A percentile compares a stretch with the other conserved stretches of the same genome.
phyloP scores from a whole-genome alignment of 352 stramenopile species.

The Aphanomyces astaci region DNA sequence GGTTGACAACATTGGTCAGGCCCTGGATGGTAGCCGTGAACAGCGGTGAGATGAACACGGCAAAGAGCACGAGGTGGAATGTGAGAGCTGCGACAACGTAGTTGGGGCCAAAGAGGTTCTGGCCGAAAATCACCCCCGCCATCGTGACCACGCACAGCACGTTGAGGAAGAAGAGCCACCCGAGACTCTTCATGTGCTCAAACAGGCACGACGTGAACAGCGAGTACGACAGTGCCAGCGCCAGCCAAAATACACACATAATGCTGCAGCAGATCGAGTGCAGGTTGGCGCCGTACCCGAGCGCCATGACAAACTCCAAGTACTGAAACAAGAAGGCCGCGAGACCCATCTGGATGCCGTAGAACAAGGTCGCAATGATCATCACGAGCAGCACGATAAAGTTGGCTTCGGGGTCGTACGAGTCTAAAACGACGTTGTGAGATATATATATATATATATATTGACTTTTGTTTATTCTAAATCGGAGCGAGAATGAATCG shows the following conservation, averaged over 20 bases:
- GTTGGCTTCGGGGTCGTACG: conserved; percentile 75
- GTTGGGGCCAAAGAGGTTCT: conserved; percentile 46
- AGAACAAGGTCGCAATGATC: conserved; percentile 68
- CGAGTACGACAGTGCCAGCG: conserved; percentile 60
- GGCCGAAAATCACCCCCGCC: conserved; percentile 57
- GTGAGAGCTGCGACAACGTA: conserved; percentile 46
- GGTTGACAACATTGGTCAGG: conserved; percentile 74
- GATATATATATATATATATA: too few species aligned
- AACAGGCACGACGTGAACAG: conserved; percentile 74
- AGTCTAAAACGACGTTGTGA: too few species aligned
- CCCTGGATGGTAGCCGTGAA: conserved; percentile 80
- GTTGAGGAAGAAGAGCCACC: conserved; percentile 52
- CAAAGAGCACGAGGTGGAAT: conserved; percentile 51
- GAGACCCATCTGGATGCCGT: conserved; percentile 65
- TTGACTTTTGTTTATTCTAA: too few species aligned
- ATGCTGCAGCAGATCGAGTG: conserved; percentile 37
- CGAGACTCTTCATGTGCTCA: conserved; percentile 66
- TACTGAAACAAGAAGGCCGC: conserved; percentile 79
- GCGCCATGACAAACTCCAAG: conserved; percentile 46
- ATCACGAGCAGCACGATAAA: conserved; percentile 78
- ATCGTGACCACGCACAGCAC: conserved; percentile 55
- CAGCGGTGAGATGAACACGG: conserved; percentile 54
- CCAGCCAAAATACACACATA: conserved; percentile 68
- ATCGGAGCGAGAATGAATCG: too few species aligned
- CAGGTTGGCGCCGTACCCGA: conserved; percentile 17